Conservation (phyloP, 371 early-diverging fungal species). For the Rhizopus microsporus region DNA sequence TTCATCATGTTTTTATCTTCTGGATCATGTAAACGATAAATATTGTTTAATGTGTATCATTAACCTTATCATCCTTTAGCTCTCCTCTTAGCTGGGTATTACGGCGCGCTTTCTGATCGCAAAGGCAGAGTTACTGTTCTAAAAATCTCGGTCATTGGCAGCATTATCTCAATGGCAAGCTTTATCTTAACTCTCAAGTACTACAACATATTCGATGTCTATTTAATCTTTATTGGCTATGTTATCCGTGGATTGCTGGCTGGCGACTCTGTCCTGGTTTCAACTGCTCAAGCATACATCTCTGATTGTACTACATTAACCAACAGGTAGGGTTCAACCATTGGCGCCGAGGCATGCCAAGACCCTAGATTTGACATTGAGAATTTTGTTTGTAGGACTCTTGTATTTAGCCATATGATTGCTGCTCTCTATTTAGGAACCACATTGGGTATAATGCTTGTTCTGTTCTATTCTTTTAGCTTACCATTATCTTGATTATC, state of each 20-base stretch:
- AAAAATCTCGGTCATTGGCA: constrained; percentile 28
- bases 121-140: constrained; percentile 37
- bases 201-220: constrained; percentile 31
- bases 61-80: constrained; percentile 18
- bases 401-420: constrained; percentile 36
- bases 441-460: constrained; percentile 18
- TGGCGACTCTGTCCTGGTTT: constrained; percentile 35
- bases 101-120: constrained; percentile 45
- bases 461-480: neutral
- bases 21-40: constrained; percentile 28
- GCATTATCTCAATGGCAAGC: constrained; percentile 17
- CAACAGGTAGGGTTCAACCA: constrained; percentile 23
- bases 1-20: constrained; percentile 30
- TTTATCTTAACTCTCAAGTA: constrained; percentile 26
- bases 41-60: neutral
- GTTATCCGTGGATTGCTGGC: constrained; percentile 41
- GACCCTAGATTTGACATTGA: neutral
- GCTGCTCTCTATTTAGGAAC: constrained; percentile 28
- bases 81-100: constrained; percentile 36
- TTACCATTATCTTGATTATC: neutral
- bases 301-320: constrained; percentile 40
- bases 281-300: constrained; percentile 43
- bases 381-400: constrained; percentile 19
- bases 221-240: constrained; percentile 35
- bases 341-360: neutral